Conservation (phyloP, 1,284 basidiomycete species). For the Cryptococcus maquisensis region DNA sequence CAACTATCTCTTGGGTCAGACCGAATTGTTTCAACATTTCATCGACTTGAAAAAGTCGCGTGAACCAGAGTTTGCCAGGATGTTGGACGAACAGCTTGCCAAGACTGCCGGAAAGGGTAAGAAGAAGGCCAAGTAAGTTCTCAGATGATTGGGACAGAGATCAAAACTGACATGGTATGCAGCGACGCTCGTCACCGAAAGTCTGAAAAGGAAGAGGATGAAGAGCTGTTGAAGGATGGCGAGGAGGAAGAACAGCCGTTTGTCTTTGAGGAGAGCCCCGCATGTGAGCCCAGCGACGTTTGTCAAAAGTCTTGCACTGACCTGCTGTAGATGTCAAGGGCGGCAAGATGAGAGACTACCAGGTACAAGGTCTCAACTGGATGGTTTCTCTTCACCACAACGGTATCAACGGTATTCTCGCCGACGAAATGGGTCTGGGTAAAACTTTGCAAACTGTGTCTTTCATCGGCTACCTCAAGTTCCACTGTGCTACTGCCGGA, state of each 20-base stretch:
- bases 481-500: constrained; percentile 70
- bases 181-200: constrained; percentile 81
- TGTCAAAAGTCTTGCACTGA: background rate
- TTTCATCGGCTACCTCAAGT: constrained; percentile 91
- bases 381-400: constrained; percentile 91
- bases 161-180: background rate
- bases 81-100: constrained; percentile 64
- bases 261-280: constrained; percentile 87
- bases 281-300: constrained; percentile 58
- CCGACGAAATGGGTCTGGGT: constrained; percentile 96
- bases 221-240: constrained; percentile 84
- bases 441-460: constrained; percentile 98
- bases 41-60: constrained; percentile 86
- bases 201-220: constrained; percentile 97
- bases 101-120: constrained; percentile 71
- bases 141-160: background rate
- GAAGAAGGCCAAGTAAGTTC: constrained; percentile 63
- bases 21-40: constrained; percentile 93
- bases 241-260: constrained; percentile 77
- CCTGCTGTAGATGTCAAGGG: constrained; percentile 67
- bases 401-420: constrained; percentile 86
- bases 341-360: constrained; percentile 86
- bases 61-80: constrained; percentile 87
- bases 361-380: constrained; percentile 96
- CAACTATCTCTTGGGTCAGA: constrained; percentile 89